Evolutionary conservation across 176 grass and related monocot genomes (phyloP), one percentile per base, ranked within the genome.

Genomic region (Cocos nucifera): DNA sequence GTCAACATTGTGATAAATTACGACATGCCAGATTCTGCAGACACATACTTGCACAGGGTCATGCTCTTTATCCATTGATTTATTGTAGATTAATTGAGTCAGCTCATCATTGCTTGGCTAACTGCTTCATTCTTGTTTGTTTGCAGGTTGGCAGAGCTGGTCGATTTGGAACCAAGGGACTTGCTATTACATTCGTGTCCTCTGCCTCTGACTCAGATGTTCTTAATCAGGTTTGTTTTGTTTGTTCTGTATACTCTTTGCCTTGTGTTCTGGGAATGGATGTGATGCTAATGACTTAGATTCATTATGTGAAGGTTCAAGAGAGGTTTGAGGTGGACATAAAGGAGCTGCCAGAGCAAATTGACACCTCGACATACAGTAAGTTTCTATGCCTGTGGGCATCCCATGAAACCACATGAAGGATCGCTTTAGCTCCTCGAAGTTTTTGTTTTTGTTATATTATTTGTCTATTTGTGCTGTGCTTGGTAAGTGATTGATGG

Each of bases 261-360:
- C 10, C 8, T 10, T 44, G 35, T 35, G 6, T 44, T 2, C 10
- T 44, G 35, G 35, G 35, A 44, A 3, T 44, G 8, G 35, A 44
- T 44, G 9, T 12, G 35, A 44, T 12, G 35, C 9, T 44, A 44
- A 44, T 44, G 35, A 44, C 9, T 44, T 44, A 14, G 10, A 44
- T 44, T 55, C 2, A 55, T 10, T 4, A 52, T 53, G 4, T 72
- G 4, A 57, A 97, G 94, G 88, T 98, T 32, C 94, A 98, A 86
- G 94, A 98, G 74, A 92, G 94, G 84, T 98, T 98, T 26, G 88
- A 98, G 73, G 94, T 98, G 0, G 94, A 98, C 74, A 98, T 98
- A 49, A 98, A 98, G 64, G 88, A 98, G 60, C 77, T 98, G 56
- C 94, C 94, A 10, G 94, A 98, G 65, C 88, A 98, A 69, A 98